These are phyloP conservation scores for Boletus fagicola DNA, from an alignment of 768 basidiomycete genomes.

Conservation along the genomic window DNA sequence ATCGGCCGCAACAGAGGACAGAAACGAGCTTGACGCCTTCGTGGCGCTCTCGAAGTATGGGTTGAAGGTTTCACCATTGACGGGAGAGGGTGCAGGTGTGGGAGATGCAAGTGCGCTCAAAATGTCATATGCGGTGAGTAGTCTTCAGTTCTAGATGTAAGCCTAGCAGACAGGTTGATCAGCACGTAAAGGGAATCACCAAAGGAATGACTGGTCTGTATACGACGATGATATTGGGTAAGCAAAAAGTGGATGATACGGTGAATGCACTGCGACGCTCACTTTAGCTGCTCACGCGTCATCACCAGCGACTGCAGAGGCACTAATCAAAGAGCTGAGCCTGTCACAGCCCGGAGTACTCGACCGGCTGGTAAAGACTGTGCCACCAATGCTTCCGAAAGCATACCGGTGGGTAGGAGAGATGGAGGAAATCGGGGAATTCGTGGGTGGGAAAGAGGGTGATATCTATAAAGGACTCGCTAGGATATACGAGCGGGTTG, in stretches of 20 bases:
- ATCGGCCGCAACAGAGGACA: constrained; percentile 38
- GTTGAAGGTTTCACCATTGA: constrained; percentile 44
- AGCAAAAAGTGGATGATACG: constrained; percentile 9
- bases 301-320: constrained; percentile 60
- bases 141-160: constrained; percentile 1
- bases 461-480: constrained; percentile 50
- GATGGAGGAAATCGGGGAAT: constrained; percentile 61
- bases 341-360: constrained; percentile 47
- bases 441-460: constrained; percentile 46
- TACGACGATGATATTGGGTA: constrained; percentile 57
- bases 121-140: constrained; percentile 61
- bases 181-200: constrained; percentile 45
- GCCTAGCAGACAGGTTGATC: neutral
- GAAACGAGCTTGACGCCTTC: constrained; percentile 39
- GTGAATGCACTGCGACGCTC: constrained; percentile 1
- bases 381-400: constrained; percentile 57
- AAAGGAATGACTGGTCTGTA: constrained; percentile 54
- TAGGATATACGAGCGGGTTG: constrained; percentile 44
- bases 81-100: constrained; percentile 46
- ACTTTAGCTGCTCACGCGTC: constrained; percentile 49
- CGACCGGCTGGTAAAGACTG: constrained; percentile 35
- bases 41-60: constrained; percentile 42
- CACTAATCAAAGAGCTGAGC: constrained; percentile 48
- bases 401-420: constrained; percentile 62
- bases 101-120: constrained; percentile 63